Evolutionary conservation across 805 yeast genomes (phyloP).

Genomic region (Ascoidea tarda): DNA sequence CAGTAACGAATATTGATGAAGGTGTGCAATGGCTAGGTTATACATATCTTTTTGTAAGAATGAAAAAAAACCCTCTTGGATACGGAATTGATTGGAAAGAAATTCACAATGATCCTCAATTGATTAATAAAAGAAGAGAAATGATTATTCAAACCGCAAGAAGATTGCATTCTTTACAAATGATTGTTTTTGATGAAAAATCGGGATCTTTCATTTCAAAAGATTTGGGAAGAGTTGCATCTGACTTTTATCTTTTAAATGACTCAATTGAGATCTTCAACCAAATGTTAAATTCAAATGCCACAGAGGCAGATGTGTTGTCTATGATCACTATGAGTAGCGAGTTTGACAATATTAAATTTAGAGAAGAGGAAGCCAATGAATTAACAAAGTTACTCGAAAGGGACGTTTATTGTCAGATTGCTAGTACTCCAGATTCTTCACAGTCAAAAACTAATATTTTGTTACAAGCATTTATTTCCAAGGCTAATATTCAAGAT

Average conservation of each 20-base stretch:
- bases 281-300: conserved; percentile 66
- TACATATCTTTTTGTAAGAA: conserved; percentile 84
- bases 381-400: conserved; percentile 58
- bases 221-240: conserved; percentile 87
- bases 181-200: conserved; percentile 84
- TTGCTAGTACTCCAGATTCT: conserved; percentile 62
- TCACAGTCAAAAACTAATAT: conserved; percentile 81
- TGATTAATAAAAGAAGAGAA: conserved; percentile 57
- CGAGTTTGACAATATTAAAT: conserved; percentile 83
- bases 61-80: conserved; percentile 86
- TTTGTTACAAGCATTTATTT: conserved; percentile 76
- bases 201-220: conserved; percentile 71
- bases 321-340: conserved; percentile 84
- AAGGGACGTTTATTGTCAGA: conserved; percentile 58
- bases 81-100: conserved; percentile 89
- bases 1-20: conserved; percentile 87
- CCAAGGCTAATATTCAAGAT: conserved; percentile 57
- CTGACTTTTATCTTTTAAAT: conserved; percentile 80
- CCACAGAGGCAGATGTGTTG: conserved; percentile 84
- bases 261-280: conserved; percentile 84
- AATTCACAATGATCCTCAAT: conserved; percentile 65
- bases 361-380: conserved; percentile 72
- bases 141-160: conserved; percentile 74
- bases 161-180: conserved; percentile 72
- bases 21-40: conserved; percentile 98